These are phyloP conservation scores for Alnus glutinosa DNA, from an alignment of 306 rosid species.

Conservation along the genomic window DNA sequence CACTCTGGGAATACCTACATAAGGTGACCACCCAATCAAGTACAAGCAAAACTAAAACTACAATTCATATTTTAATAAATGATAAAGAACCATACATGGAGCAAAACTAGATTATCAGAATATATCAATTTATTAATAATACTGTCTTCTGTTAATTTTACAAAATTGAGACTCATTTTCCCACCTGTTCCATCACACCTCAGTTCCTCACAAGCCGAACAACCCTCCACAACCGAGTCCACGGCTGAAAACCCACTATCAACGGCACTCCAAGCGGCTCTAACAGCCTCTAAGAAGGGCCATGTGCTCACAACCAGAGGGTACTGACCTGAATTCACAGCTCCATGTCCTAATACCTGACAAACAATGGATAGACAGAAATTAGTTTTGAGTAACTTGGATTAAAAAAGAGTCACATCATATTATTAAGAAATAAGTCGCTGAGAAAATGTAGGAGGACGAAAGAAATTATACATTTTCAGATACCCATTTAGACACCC, in stretches of 20 bases:
- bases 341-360: conserved; percentile 54
- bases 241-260: conserved; percentile 74
- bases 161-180: conserved; percentile 19
- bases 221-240: conserved; percentile 89
- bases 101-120: not conserved
- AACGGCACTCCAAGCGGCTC: conserved; percentile 78
- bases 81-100: not conserved
- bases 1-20: not conserved
- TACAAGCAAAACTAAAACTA: conserved; percentile 8
- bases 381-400: not conserved
- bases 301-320: conserved; percentile 90
- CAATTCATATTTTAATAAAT: not conserved
- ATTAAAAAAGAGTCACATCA: conserved; percentile 9
- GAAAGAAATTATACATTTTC: not conserved
- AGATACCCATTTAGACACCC: not conserved
- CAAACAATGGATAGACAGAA: not conserved
- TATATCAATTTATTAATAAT: not conserved
- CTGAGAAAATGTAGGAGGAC: not conserved
- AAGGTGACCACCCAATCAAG: not conserved
- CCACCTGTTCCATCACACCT: conserved; percentile 96
- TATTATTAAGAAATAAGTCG: not conserved
- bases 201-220: conserved; percentile 84
- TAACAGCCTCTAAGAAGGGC: conserved; percentile 93
- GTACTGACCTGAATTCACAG: conserved; percentile 39
- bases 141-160: not conserved